phyloP scores from a whole-genome alignment of 2,329 filamentous ascomycete species.

The Cryphonectria radicalis region DNA sequence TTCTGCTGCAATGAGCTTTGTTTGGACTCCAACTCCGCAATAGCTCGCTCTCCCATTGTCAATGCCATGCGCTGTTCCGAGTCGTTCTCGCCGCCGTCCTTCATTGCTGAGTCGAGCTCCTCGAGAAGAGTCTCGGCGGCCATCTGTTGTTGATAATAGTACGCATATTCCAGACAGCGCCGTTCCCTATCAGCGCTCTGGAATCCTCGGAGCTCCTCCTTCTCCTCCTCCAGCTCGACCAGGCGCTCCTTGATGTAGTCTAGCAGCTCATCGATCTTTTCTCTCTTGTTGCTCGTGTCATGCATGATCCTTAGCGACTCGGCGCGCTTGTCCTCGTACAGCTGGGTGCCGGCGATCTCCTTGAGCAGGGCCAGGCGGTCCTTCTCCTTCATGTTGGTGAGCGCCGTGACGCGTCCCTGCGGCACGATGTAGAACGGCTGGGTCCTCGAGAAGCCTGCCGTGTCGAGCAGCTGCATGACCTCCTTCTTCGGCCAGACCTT shows the following conservation, averaged over 20 bases:
- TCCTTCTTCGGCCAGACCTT: conserved; percentile 95
- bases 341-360: conserved; percentile 96
- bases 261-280: conserved; percentile 91
- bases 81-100: conserved; percentile 81
- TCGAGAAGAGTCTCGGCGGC: conserved; percentile 78
- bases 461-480: conserved; percentile 93
- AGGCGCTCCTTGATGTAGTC: conserved; percentile 91
- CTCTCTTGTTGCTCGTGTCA: conserved; percentile 91
- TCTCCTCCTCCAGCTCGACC: conserved; percentile 91
- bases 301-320: conserved; percentile 97
- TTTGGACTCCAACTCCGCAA: conserved; percentile 75
- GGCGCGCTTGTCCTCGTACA: conserved; percentile 89
- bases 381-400: conserved; percentile 98
- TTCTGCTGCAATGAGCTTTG: conserved; percentile 81
- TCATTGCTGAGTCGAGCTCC: conserved; percentile 78
- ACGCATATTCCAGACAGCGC: conserved; percentile 90
- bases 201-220: conserved; percentile 90
- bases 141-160: conserved; percentile 86
- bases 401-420: conserved; percentile 89
- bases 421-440: conserved; percentile 99
- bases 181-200: conserved; percentile 94
- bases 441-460: conserved; percentile 92
- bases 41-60: conserved; percentile 76
- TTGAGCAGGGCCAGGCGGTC: conserved; percentile 90
- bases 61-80: conserved; percentile 81